phyloP scores from a whole-genome alignment of 2,329 filamentous ascomycete species.

The Laburnicola sp. region DNA sequence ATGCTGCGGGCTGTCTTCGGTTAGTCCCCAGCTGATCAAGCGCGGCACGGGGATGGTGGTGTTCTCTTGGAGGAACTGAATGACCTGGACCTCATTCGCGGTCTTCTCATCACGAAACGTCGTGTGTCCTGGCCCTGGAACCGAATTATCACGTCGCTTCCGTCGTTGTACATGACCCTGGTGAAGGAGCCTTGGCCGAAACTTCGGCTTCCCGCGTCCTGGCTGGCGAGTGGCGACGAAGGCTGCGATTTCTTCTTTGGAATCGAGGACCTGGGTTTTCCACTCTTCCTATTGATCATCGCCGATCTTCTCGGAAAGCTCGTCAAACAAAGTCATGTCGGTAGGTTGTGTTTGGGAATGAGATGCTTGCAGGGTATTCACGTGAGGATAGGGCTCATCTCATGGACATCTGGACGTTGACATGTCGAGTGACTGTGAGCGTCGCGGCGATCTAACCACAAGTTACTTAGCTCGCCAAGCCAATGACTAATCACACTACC shows the following conservation, averaged over 20 bases:
- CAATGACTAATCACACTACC: no score
- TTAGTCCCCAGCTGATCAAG: constrained; percentile 18
- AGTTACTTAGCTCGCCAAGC: no score
- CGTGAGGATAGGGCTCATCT: no score
- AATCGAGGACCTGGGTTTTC: constrained; percentile 10
- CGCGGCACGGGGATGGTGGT: constrained; percentile 21
- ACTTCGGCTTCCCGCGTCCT: constrained; percentile 15
- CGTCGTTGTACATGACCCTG: constrained; percentile 10
- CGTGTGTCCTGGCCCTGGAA: constrained; percentile 17
- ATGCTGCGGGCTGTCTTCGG: constrained; percentile 15
- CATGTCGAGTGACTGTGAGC: no score
- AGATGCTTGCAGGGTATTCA: no score
- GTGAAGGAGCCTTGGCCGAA: constrained; percentile 12
- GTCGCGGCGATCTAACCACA: no score
- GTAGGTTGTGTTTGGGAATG: background rate
- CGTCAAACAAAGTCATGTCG: constrained; percentile 18
- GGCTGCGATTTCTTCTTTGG: constrained; percentile 16
- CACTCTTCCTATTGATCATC: constrained; percentile 17
- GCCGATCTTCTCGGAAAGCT: constrained; percentile 10
- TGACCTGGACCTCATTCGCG: constrained; percentile 19
- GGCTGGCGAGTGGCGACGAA: constrained; percentile 16
- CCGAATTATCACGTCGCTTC: constrained; percentile 17
- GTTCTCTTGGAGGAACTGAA: constrained; percentile 19
- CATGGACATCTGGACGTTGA: no score
- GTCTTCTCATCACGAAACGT: constrained; percentile 22